Conservation (phyloP, 2,329 filamentous ascomycete genomes). For the Arthrinium puccinioides region DNA sequence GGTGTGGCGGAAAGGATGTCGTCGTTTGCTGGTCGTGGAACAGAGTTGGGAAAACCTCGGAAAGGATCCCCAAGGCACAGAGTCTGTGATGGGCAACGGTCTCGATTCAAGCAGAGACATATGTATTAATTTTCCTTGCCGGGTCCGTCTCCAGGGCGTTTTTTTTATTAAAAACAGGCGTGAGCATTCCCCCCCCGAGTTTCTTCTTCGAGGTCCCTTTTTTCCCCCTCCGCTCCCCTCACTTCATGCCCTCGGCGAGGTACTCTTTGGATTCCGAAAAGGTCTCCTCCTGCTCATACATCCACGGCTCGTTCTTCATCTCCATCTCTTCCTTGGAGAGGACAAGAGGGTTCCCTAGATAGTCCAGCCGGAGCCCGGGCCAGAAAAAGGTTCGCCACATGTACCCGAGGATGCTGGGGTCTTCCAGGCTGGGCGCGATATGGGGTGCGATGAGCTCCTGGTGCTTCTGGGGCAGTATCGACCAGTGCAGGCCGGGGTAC, state of each 20-base stretch:
- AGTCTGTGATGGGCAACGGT: no score
- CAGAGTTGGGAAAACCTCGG: no score
- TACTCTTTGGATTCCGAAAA: constrained; percentile 7
- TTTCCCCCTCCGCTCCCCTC: no score
- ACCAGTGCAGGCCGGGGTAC: constrained; percentile 8
- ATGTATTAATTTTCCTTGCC: no score
- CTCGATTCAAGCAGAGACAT: no score
- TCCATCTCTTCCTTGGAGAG: constrained; percentile 7
- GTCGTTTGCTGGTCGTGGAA: no score
- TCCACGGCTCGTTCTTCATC: constrained; percentile 8
- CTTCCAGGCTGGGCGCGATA: constrained; percentile 7
- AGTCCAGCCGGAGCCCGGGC: constrained; percentile 8
- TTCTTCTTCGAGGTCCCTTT: no score
- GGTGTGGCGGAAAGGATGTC: no score
- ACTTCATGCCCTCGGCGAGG: constrained; percentile 6
- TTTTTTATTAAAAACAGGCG: no score
- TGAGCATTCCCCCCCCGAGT: no score
- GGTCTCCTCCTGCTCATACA: constrained; percentile 7
- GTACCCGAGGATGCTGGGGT: constrained; percentile 7
- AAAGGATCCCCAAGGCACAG: no score
- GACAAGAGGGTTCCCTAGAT: constrained; percentile 5
- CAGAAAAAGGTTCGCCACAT: constrained; percentile 8
- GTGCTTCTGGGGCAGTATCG: constrained; percentile 7
- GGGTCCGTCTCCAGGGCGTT: no score
- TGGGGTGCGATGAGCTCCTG: constrained; percentile 6